These are phyloP conservation scores for Rasamsonia emersonii DNA, from an alignment of 2,329 filamentous ascomycete species.

Conservation along the genomic window DNA sequence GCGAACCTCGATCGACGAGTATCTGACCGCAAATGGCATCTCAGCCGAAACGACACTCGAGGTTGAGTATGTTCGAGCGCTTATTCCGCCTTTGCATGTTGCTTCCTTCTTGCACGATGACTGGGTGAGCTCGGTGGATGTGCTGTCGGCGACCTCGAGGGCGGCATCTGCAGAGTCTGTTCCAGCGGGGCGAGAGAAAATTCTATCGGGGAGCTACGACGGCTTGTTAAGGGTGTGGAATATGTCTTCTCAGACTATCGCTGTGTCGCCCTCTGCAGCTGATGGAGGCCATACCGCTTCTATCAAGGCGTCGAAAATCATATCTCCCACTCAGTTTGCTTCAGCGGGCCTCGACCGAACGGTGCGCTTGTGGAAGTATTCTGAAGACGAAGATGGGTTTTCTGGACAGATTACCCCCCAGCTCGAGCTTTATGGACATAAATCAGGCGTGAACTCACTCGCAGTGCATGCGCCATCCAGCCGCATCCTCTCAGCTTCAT, in stretches of 20 bases:
- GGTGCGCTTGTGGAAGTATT: constrained; percentile 83
- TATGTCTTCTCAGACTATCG: constrained; percentile 73
- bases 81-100: constrained; percentile 81
- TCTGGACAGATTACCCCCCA: constrained; percentile 59
- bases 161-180: constrained; percentile 44
- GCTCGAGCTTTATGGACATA: constrained; percentile 78
- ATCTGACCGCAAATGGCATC: constrained; percentile 75
- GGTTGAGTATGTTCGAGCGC: constrained; percentile 85
- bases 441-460: constrained; percentile 62
- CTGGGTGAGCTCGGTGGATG: constrained; percentile 84
- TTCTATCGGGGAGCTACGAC: constrained; percentile 91
- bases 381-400: constrained; percentile 54
- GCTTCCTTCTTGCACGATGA: constrained; percentile 95
- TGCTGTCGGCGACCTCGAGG: constrained; percentile 60
- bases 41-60: constrained; percentile 80
- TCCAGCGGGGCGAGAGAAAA: constrained; percentile 54
- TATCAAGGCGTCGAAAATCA: constrained; percentile 74
- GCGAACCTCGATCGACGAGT: constrained; percentile 80
- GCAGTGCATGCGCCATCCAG: constrained; percentile 64
- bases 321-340: constrained; percentile 68
- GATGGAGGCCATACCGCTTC: constrained; percentile 67
- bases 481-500: constrained; percentile 75
- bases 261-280: constrained; percentile 59
- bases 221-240: constrained; percentile 85
- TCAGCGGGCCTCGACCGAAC: constrained; percentile 79